Base-by-base conservation (phyloP, 371 early-diverging fungal genomes). In the Syncephalastrum monosporum region DNA sequence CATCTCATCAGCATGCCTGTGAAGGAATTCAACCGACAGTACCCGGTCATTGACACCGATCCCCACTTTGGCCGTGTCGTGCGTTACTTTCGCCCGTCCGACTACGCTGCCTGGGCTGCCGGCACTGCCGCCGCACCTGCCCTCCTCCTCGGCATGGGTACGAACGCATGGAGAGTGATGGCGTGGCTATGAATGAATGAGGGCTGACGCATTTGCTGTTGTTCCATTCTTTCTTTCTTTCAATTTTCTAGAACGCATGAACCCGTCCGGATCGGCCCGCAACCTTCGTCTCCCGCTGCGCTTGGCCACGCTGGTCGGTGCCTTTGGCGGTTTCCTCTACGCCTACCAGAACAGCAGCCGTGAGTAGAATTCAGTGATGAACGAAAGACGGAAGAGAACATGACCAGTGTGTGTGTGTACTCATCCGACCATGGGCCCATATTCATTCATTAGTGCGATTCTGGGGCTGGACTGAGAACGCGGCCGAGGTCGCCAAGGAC, bases 401-500 rank as follows among this genome's bases (percentile, higher is more conserved):
- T 21, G 21, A 21, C 2, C n/a, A n/a, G n/a, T n/a, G n/a, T 17
- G 12, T 23, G 25, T 27, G 8, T 33, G 38, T 33, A 33, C 8
- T 33, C 38, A 25, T 48, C 43, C 12, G 38, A 24, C 25, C 1
- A 23, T 46, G 48, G 14, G 24, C 21, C 21, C 21, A 21, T 21
- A 21, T 21, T 21, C 21, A 21, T 21, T 21, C 24, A 38, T 27
- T 74, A 92, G 91, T 87, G 64, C 89, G 98, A 61, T 97, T 96
- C 86, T 93, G 91, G 91, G 98, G 98, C 21, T 90, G 91, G 86
- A 79, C 72, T 24, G 96, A 96, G 72, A 97, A 97, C 74, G 72
- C 78, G 42, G 77, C 83, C 49, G 98, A 97, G 72, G 85, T 84
- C 29, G 74, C 69, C 51, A 84, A 78, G 80, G 89, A 91, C 75